Evolutionary conservation across 2,329 filamentous ascomycete species (phyloP), one percentile per base, ranked within the genome.

Genomic region (Colletotrichum cereale): DNA sequence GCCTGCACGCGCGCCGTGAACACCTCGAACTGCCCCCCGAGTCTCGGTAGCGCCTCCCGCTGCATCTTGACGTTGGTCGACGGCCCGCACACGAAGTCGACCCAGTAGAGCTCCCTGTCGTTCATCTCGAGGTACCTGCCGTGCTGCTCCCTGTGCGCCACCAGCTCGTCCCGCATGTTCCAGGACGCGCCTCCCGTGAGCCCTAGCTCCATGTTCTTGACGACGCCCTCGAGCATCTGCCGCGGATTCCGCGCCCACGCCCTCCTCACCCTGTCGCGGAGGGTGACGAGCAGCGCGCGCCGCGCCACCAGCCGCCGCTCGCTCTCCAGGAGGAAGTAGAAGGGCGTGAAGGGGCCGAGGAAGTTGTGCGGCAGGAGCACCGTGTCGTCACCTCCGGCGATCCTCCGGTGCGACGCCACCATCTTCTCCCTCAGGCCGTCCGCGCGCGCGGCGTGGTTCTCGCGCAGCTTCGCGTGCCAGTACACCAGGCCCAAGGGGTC

Each of bases 1-100:
- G 74, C 75, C 73, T 78, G 74, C 57, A 83, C 72, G 18, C 80
- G 75, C 16, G 71, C 73, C 3, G 77, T 76, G 71, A 83, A 83
- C 26, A 78, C 75, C 18, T 75, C 74, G 65, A 79, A 82, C 21
- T 47, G 29, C 38, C 48, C 24, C 16, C 58, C 62, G 4, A 67
- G 29, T 14, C 64, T 16, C 11, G 71, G 65, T 62, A 75, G 58
- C 21, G 71, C 66, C 52, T 55, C 40, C 31, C 75, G 62, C 73
- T 78, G 77, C n/a, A 47, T 62, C 29, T 69, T 63, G 50, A 76
- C 74, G 24, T 74, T 75, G 26, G 77, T 75, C 26, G 73, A 74
- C 29, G 71, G 67, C 8, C 57, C 64, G 40, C 55, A 66, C 42
- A 74, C 38, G 24, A 67, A 72, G 14, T 47, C 21, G 5, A 73